Base-by-base conservation (phyloP, 163 green algal genomes). In the Chloromonas sp. region DNA sequence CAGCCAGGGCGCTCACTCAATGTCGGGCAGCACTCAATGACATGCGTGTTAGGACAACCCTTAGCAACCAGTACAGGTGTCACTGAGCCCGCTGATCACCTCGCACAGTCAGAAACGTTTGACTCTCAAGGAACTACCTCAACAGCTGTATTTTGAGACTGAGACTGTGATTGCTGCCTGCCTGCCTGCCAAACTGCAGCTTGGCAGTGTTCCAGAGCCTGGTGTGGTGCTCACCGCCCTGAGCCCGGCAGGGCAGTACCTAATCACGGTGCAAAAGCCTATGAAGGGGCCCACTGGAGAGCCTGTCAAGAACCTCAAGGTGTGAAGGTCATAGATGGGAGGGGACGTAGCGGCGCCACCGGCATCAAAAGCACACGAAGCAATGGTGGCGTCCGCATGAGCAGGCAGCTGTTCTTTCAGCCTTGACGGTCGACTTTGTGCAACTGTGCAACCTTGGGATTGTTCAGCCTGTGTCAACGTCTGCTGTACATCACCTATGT, bases 281-380 rank as follows among this genome's bases (percentile, higher is more conserved):
- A n/a, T 60, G 58, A 91, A 91, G 81, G 82, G 66, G 2, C 76
- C 87, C 58, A 71, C 79, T 1, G 87, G 87, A 14, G 78, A 83
- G 59, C 58, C 70, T 2, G 59, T 60, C 15, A 87, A 88, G 61
- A 91, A 91, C 81, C 83, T 91, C 60, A 89, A 91, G 81, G 87
- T 89, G 77, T 81, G 14, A 81, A 15, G 11, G 76, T 3, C 14
- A 59, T 13, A 13, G 58, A 57, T 36, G 58, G 76, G 3, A 81
- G 76, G 14, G 58, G 76, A 13, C 36, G 76, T 15, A 81, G 15
- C 36, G 11, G 76, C 14, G 3, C 3, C 11, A 57, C 14, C 14
- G 3, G 13, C 14, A 11, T 36, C 76, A 81, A 11, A 62, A n/a
- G 58, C 79, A 61, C 36, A 58, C 13, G 36, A 59, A n/a, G 5